These are phyloP conservation scores for Chaetomium tenue DNA, from an alignment of 495 filamentous ascomycete species.

Conservation along the genomic window DNA sequence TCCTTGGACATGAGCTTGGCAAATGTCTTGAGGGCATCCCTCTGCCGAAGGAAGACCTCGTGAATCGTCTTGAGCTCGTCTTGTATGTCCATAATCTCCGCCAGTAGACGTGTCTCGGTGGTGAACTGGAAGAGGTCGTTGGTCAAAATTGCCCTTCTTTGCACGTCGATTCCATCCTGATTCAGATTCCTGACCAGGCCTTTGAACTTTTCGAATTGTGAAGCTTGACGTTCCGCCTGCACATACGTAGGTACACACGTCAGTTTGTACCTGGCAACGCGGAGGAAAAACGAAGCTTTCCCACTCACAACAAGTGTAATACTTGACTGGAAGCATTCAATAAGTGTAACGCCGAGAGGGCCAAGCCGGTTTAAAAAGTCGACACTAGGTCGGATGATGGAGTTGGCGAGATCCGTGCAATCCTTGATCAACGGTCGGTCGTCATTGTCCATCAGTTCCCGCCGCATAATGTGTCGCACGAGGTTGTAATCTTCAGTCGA, in stretches of 20 bases:
- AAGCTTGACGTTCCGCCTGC: constrained; percentile 7
- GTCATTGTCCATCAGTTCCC: background rate
- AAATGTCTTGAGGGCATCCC: constrained; percentile 6
- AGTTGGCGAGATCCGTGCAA: background rate
- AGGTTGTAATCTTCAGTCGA: constrained; percentile 6
- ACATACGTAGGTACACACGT: background rate
- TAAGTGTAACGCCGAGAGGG: background rate
- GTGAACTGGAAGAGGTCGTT: constrained; percentile 7
- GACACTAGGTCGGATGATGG: constrained; percentile 3
- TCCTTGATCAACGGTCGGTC: constrained; percentile 6
- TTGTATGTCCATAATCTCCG: constrained; percentile 18
- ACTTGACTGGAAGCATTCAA: constrained; percentile 8
- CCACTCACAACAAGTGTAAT: constrained; percentile 8
- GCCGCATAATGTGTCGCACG: background rate
- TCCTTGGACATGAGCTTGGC: constrained; percentile 1
- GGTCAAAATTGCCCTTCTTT: background rate
- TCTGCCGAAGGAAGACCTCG: background rate
- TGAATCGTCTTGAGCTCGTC: constrained; percentile 19
- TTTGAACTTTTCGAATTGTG: constrained; percentile 7
- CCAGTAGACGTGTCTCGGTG: constrained; percentile 8
- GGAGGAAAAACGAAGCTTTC: too few relatives aligned
- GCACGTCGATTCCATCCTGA: background rate
- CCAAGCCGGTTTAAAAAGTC: constrained; percentile 7
- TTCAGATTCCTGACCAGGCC: constrained; percentile 4
- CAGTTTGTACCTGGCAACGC: background rate